phyloP scores from a whole-genome alignment of 164 flowering plant genomes.

The Liriodendron chinense region DNA sequence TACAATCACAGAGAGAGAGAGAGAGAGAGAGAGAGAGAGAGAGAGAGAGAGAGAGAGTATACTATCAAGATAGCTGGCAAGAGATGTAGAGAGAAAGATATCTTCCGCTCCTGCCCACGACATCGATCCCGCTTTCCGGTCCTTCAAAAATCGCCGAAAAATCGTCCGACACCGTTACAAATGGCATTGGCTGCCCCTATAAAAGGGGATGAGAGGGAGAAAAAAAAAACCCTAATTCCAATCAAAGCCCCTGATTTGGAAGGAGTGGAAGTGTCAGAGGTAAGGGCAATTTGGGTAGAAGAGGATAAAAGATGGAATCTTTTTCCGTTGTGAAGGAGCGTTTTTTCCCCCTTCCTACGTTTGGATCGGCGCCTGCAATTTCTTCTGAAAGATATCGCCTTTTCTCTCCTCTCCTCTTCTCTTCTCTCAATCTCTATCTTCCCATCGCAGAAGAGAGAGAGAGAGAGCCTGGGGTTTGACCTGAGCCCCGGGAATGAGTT shows the following conservation, averaged over 20 bases:
- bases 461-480: too few species aligned
- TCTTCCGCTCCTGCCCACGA: constrained; percentile 53
- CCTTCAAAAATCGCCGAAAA: constrained; percentile 21
- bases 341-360: too few species aligned
- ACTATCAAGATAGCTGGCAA: constrained; percentile 54
- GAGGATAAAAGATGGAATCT: too few species aligned
- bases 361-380: too few species aligned
- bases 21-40: constrained; percentile 13
- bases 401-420: too few species aligned
- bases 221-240: neutral
- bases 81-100: constrained; percentile 44
- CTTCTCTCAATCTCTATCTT: too few species aligned
- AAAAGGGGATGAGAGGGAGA: neutral
- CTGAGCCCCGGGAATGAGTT: too few species aligned
- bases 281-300: too few species aligned
- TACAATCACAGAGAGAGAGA: constrained; percentile 8
- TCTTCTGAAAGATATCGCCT: too few species aligned
- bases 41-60: constrained; percentile 7
- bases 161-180: constrained; percentile 10
- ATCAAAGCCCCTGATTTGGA: neutral
- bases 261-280: too few species aligned
- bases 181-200: constrained; percentile 29
- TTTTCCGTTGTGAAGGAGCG: too few species aligned
- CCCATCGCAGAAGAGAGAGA: too few species aligned
- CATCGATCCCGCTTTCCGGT: constrained; percentile 24